Percentiles rank a stretch among this genome's conserved stretches.
phyloP scores from a whole-genome alignment of 768 basidiomycete species.

The Hysterangium stoloniferum region DNA sequence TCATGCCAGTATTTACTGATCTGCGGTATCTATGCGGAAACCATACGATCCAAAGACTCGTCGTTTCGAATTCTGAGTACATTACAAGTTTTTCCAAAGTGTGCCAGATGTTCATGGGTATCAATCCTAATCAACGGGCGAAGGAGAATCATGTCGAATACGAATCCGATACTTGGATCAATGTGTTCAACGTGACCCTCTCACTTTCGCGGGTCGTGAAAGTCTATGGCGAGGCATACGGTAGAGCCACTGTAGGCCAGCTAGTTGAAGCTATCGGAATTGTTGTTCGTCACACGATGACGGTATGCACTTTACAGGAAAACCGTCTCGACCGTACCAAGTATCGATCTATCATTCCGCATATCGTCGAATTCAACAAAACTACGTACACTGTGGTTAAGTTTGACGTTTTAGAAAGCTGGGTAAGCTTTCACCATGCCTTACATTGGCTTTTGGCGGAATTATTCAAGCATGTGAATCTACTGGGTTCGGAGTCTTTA shows the following conservation, averaged over 20 bases:
- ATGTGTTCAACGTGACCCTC: slow-evolving; percentile 90
- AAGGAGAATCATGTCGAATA: slow-evolving; percentile 84
- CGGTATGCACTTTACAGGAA: slow-evolving; percentile 61
- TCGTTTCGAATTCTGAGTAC: slow-evolving; percentile 59
- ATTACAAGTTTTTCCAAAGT: slow-evolving; percentile 67
- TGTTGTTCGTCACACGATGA: slow-evolving; percentile 63
- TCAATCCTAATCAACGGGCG: slow-evolving; percentile 86
- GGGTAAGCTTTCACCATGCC: slow-evolving; percentile 91
- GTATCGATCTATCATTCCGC: slow-evolving; percentile 55
- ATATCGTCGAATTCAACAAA: slow-evolving; percentile 59
- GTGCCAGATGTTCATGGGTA: slow-evolving; percentile 86
- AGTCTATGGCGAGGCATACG: slow-evolving; percentile 79
- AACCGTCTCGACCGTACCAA: slow-evolving; percentile 61
- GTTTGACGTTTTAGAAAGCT: slow-evolving; percentile 73
- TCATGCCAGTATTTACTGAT: slow-evolving; percentile 92
- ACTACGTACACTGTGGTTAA: slow-evolving; percentile 53
- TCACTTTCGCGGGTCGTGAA: slow-evolving; percentile 85
- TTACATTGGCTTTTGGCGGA: slow-evolving; percentile 88
- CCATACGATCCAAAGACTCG: slow-evolving; percentile 67
- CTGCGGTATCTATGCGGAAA: slow-evolving; percentile 81
- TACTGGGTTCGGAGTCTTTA: slow-evolving; percentile 51
- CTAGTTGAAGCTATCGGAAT: slow-evolving; percentile 59
- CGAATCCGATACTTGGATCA: slow-evolving; percentile 95
- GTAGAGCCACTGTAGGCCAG: slow-evolving; percentile 46
- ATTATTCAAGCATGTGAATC: slow-evolving; percentile 73